Base-by-base conservation (phyloP, 805 yeast genomes). In the Phaffomyces thermotolerans region DNA sequence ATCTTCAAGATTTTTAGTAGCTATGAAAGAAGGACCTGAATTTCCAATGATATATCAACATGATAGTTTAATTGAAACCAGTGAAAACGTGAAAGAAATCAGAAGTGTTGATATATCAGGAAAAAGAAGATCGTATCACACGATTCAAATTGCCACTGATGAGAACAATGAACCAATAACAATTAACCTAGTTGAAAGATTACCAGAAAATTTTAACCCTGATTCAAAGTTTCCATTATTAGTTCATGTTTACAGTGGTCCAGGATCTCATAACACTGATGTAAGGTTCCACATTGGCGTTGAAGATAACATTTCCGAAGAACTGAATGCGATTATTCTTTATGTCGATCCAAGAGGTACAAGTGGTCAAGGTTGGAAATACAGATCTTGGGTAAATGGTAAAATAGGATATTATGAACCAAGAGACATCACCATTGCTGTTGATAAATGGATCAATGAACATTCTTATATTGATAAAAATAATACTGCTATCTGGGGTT, bases 311-410 rank as follows among this genome's bases (percentile, higher is more conserved):
- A 72, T 79, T 0, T 68, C 79, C 22, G 73, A 85, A 1, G 66
- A 71, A 2, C 54, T 81, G 37, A 75, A 80, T 53, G 77, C 82
- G 1, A 69, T 84, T 25, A 79, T 84, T 1, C 60, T 84, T 40
- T 71, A 77, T 37, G 75, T 85, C 36, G 95, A 85, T 52, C 93
- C 95, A 15, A 68, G 93, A 58, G 93, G 95, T 3, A 83, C 93
- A 0, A 88, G 85, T n/a, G 83, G 81, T 5, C 76, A 78, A 54
- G 87, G 85, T 4, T 84, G 93, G 91, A 63, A 62, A 22, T 76
- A 72, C 51, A 73, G 71, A 56, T 65, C 80, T 3, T 79, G 69
- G 67, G 84, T 84, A 0, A 71, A 61, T 17, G 63, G 68, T 6
- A 67, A 72, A 18, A 67, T 85, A 41, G 95, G 95, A 1, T 71